Evolutionary conservation across 2,329 filamentous ascomycete species (phyloP), one percentile per base, ranked within the genome.

Genomic region (Pestalotiopsis sp.): DNA sequence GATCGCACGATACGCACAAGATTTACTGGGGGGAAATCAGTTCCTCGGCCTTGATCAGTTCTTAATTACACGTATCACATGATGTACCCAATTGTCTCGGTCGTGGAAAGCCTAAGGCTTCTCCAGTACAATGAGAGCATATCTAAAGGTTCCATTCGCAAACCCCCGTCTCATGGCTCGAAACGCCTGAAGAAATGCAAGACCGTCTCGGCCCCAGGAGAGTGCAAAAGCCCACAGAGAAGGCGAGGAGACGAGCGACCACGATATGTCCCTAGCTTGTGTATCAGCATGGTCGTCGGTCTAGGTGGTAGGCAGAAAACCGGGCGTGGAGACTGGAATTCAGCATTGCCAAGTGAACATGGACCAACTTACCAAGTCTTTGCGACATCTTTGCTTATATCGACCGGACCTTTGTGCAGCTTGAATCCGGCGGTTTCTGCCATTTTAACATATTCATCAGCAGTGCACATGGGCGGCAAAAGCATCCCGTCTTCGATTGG

Each of bases 401-500:
- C 87, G 69, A 86, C 84, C 4, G 88, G 86, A 36, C 76, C 80
- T 2, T 80, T 79, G 4, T 83, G 77, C 4, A 84, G 76, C 11
- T 78, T 76, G 45, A 90, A 79, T 1, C 86, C 86, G 4, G 85
- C 86, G 1, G 76, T 75, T 36, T 81, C 79, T 14, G 87, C 87
- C 66, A 86, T 74, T 17, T 81, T 72, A 25, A 89, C 82, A 71
- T 90, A 90, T 25, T 84, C 83, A n/a, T 81, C 75, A 69, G 85
- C 84, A 0, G 84, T 86, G 72, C 84, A 88, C 23, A 90, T 80
- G 5, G 85, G 85, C 5, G 88, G 88, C 20, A 90, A 82, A 45
- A 90, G 80, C 87, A 90, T 90, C 38, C 87, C 87, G 74, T 89
- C 86, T 78, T 90, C 87, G 69, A 90, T 90, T 2, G 86, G 86